Evolutionary conservation across 768 basidiomycete species (phyloP), one percentile per base, ranked within the genome.

Genomic region (Suillus subaureus): DNA sequence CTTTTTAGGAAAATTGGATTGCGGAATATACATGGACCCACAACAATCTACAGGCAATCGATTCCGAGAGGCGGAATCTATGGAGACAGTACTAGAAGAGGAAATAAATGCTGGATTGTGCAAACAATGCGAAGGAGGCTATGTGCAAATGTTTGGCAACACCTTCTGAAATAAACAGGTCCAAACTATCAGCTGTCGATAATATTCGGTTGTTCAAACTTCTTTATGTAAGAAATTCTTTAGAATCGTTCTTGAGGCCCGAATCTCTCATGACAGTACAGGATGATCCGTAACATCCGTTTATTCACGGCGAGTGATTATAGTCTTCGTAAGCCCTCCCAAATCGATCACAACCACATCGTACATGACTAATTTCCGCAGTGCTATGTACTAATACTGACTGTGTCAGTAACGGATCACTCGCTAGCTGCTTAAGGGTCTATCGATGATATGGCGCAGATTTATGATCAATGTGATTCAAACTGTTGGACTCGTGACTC

Each of bases 91-190:
- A 16, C 52, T 54, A 54, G 16, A 54, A 54, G 16, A 31, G 28
- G 52, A 54, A 54, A 54, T 54, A 54, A 31, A 52, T 52, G 16
- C 8, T 52, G 51, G 16, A 31, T 52, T 52, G 51, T 52, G 28
- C 51, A 31, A 16, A 18, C 51, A 52, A 28, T 52, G 26, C 26
- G 28, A 31, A 11, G 28, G 52, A 31, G 4, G 28, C 15, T 21
- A 16, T 33, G 11, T 54, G 31, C 31, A 21, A 18, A 1, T 33
- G 18, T 54, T 31, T 54, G 16, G 9, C 51, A 18, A 18, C 28
- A 52, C 51, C 51, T 52, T 52, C 9, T 9, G 6, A 52, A 52
- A 31, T 52, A 52, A 52, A 52, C 9, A 52, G 8, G 26, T 18
- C 28, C 51, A 52, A 52, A 52, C 33, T 35, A 4, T 31, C 31